phyloP scores from a whole-genome alignment of 2,329 filamentous ascomycete genomes.

The Exophiala phaeomuriformis region DNA sequence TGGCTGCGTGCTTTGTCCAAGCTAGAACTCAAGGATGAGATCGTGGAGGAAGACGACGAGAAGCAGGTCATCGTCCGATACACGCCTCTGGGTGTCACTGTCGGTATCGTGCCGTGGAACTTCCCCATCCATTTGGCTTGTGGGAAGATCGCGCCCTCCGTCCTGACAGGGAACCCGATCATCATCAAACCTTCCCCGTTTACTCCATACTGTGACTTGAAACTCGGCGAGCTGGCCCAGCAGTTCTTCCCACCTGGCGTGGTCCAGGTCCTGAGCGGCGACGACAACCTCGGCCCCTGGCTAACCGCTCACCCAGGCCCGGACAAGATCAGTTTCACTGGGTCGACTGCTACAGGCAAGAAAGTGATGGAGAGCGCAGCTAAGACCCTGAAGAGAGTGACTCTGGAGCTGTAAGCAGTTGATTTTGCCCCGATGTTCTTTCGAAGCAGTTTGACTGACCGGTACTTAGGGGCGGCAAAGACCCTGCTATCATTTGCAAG shows the following conservation, averaged over 20 bases:
- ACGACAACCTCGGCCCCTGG: slow-evolving; percentile 54
- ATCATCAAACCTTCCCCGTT: slow-evolving; percentile 55
- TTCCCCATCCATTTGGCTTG: slow-evolving; percentile 40
- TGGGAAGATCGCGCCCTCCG: slow-evolving; percentile 45
- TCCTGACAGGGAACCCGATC: slow-evolving; percentile 49
- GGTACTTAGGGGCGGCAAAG: slow-evolving; percentile 46
- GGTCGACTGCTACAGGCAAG: slow-evolving; percentile 55
- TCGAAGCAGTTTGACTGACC: not conserved
- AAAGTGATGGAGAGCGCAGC: slow-evolving; percentile 52
- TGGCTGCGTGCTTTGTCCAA: slow-evolving; percentile 20
- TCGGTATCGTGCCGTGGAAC: slow-evolving; percentile 57
- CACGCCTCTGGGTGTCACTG: slow-evolving; percentile 38
- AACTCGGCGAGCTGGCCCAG: slow-evolving; percentile 53
- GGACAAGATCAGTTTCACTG: slow-evolving; percentile 58
- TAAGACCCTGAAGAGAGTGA: slow-evolving; percentile 54
- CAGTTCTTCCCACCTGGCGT: slow-evolving; percentile 56
- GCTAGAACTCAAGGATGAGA: slow-evolving; percentile 22
- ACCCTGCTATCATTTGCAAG: slow-evolving; percentile 52
- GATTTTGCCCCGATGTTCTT: not conserved
- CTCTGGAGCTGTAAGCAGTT: slow-evolving; percentile 47
- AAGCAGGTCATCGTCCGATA: slow-evolving; percentile 30
- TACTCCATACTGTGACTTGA: slow-evolving; percentile 46
- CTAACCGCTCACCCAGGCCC: slow-evolving; percentile 54
- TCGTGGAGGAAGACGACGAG: slow-evolving; percentile 22
- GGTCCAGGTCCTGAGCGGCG: slow-evolving; percentile 54